Percentiles rank a stretch among this genome's conserved stretches.
These are phyloP conservation scores for Trichoderma sp. DNA, from an alignment of 2,329 filamentous ascomycete genomes.

Conservation along the genomic window DNA sequence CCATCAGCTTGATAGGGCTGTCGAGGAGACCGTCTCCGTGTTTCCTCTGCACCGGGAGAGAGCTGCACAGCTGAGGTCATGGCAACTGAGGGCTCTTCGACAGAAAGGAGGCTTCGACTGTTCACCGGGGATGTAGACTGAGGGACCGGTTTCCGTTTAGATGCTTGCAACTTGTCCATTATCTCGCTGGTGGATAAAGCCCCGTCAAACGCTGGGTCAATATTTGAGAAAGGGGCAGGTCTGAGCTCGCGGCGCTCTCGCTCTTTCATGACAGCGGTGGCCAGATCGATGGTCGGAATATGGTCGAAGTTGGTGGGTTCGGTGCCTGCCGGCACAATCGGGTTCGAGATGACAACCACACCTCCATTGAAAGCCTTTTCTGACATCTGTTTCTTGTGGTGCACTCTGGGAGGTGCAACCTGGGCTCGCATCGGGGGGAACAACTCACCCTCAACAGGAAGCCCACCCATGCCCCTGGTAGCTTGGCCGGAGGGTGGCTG, in stretches of 20 bases:
- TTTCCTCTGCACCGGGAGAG: slow-evolving; percentile 49
- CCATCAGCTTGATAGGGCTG: neutral
- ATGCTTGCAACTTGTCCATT: slow-evolving; percentile 34
- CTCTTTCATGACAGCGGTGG: slow-evolving; percentile 47
- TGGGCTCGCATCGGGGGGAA: slow-evolving; percentile 41
- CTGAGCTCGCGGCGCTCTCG: slow-evolving; percentile 40
- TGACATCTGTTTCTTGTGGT: slow-evolving; percentile 19
- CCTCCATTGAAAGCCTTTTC: slow-evolving; percentile 29
- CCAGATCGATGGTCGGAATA: slow-evolving; percentile 49
- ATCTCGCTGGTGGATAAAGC: slow-evolving; percentile 33
- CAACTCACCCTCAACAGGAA: slow-evolving; percentile 40
- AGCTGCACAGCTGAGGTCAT: slow-evolving; percentile 42
- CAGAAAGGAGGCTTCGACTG: neutral
- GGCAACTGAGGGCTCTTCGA: slow-evolving; percentile 16
- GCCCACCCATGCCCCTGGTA: slow-evolving; percentile 36
- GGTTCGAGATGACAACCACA: slow-evolving; percentile 49
- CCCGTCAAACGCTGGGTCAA: slow-evolving; percentile 36
- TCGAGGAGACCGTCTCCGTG: slow-evolving; percentile 52
- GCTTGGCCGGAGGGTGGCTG: slow-evolving; percentile 37
- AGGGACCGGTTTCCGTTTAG: slow-evolving; percentile 39
- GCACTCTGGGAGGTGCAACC: slow-evolving; percentile 22
- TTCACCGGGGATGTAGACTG: neutral
- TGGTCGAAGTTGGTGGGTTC: slow-evolving; percentile 42
- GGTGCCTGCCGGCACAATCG: slow-evolving; percentile 39
- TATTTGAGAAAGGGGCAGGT: slow-evolving; percentile 29